Evolutionary conservation across 1,284 basidiomycete genomes (phyloP), one percentile per base, ranked within the genome.

Genomic region (Papiliotrema fonsecae): DNA sequence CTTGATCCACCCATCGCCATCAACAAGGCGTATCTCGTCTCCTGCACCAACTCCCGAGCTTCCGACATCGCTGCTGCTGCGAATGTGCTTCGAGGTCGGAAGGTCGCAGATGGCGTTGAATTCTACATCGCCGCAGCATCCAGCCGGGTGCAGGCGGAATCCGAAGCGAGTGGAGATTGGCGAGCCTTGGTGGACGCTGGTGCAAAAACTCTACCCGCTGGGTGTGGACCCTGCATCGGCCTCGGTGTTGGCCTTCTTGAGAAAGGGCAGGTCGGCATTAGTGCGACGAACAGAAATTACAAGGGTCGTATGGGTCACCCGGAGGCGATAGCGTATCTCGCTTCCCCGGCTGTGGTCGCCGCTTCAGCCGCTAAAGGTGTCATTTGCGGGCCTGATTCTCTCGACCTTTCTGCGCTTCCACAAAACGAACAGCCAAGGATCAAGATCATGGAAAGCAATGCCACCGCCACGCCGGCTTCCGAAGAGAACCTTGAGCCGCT

Each of bases 271-370:
- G 85, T 86, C 2, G 94, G 94, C 1, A 98, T 99, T 69, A 93
- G 88, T 60, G 94, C 96, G 6, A 98, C 94, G 13, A 99, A 99
- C 75, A 80, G 94, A 69, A 99, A 99, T 69, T 99, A 97, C 77
- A 98, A 99, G 77, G 94, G 94, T 5, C 80, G 94, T 10, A 99
- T 99, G 94, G 94, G 94, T 1, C 84, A 86, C 61, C 94, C 96
- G 0, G 88, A 92, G 43, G 94, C 94, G 0, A 82, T 87, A 58
- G 94, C 94, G 0, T 98, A 98, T 75, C 82, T 99, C 25, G 92
- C 92, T 4, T 92, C 88, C 52, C 94, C 94, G 0, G 93, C 91
- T 2, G 93, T 98, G 4, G 94, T 98, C 13, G 94, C 96, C 22
- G 93, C 96, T 0, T 92, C 88, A 51, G 96, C 94, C 0, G 78